Base-by-base conservation (phyloP, 1,284 basidiomycete species). In the Athelia psychrophila region DNA sequence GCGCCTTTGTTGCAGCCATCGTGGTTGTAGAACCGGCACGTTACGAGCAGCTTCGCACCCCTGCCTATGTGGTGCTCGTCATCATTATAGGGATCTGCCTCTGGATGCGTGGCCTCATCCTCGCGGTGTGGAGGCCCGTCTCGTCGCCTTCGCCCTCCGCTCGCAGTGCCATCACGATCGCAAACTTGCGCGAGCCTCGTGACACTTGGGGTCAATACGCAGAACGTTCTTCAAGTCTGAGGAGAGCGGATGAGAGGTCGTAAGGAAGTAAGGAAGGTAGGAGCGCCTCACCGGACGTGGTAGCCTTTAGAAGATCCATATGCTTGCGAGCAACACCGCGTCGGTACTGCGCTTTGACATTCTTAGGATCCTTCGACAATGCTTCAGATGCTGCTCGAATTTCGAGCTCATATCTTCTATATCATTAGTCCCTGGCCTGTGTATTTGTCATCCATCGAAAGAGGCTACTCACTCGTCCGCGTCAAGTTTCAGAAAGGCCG, bases 21-120 rank as follows among this genome's bases (percentile, higher is more conserved):
- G 51, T 73, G 77, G 53, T 83, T 82, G 59, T 81, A 78, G 60
- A 74, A 77, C 40, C 73, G 66, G 61, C 80, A 83, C 0, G 79
- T 73, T 5, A 74, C 70, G 27, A n/a, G n/a, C n/a, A n/a, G n/a
- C n/a, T n/a, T n/a, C n/a, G n/a, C n/a, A 1, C 72, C 69, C 49
- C 77, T 80, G 2, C 81, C 82, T 2, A 64, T 60, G 52, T 80
- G 78, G 45, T 69, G 64, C 51, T 68, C 77, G 54, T 81, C 78
- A 13, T 30, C 27, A 6, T 30, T 57, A 58, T 67, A 56, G 49
- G 73, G 53, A 0, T 71, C 68, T 8, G 73, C 62, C n/a, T 66
- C 62, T 48, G 63, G 63, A 32, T 58, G 56, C 1, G 74, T 74
- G 32, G 69, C 70, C 18, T 67, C 62, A 38, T 70, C 68, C 48